phyloP scores from a whole-genome alignment of 371 early-diverging fungal species.

The Apophysomyces elegans region DNA sequence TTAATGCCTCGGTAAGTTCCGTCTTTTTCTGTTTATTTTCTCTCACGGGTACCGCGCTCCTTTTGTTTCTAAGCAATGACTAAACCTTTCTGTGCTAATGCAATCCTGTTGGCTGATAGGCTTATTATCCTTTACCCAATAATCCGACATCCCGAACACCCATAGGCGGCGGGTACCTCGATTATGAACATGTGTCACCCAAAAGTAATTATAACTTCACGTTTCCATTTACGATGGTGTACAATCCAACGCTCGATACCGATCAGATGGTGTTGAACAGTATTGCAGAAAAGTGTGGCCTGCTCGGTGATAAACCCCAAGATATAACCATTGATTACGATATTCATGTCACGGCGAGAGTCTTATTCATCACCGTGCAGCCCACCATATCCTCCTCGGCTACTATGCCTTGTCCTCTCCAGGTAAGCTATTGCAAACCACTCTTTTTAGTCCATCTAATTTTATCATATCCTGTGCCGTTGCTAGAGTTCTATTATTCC shows the following conservation, averaged over 20 bases:
- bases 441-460: background rate
- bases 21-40: too few species aligned
- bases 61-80: background rate
- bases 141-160: conserved; percentile 21
- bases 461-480: background rate
- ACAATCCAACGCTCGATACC: conserved; percentile 25
- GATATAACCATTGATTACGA: conserved; percentile 45
- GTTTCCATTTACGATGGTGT: conserved; percentile 44
- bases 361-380: conserved; percentile 44
- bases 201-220: conserved; percentile 34
- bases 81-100: background rate
- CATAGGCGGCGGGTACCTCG: conserved; percentile 45
- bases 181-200: conserved; percentile 31
- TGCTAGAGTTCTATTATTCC: background rate
- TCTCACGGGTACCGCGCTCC: background rate
- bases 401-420: conserved; percentile 32
- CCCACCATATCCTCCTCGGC: conserved; percentile 34
- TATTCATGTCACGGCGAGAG: conserved; percentile 41
- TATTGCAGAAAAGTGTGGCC: conserved; percentile 41
- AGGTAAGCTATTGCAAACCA: conserved; percentile 14
- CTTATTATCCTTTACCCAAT: conserved; percentile 41
- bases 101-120: conserved; percentile 25
- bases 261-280: conserved; percentile 36
- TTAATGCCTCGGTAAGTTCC: conserved; percentile 43
- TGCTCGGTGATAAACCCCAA: conserved; percentile 17